phyloP scores from a whole-genome alignment of 73 alveolate species.

The Paramecium bursaria region DNA sequence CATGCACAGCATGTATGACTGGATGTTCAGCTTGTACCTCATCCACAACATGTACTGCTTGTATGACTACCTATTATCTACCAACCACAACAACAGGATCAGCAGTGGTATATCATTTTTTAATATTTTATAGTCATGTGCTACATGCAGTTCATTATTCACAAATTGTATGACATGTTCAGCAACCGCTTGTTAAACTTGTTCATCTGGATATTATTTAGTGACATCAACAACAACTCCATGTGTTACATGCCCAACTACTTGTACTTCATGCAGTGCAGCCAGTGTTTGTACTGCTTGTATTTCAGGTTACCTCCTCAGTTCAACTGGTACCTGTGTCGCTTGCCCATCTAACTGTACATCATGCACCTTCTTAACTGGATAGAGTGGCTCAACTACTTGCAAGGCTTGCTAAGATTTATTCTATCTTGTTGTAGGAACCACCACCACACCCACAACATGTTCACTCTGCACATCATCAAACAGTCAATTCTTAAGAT shows the following conservation, averaged over 20 bases:
- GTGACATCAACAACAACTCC: not conserved
- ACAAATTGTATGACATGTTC: slow-evolving; percentile 2
- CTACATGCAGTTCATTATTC: not conserved
- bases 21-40: not conserved
- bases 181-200: slow-evolving; percentile 25
- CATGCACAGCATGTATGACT: not conserved
- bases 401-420: slow-evolving; percentile 22
- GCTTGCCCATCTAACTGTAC: not conserved
- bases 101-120: not conserved
- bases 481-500: slow-evolving; percentile 32
- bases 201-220: not conserved
- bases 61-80: not conserved
- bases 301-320: not conserved
- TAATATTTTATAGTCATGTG: slow-evolving; percentile 15
- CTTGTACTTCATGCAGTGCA: slow-evolving; percentile 49
- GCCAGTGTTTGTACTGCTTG: slow-evolving; percentile 44
- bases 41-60: not conserved
- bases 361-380: too few species aligned
- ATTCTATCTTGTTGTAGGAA: not conserved
- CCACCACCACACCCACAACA: not conserved
- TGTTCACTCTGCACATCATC: slow-evolving; percentile 1
- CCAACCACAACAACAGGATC: not conserved
- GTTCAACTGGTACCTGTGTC: slow-evolving; percentile 4
- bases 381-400: too few species aligned
- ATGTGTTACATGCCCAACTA: slow-evolving; percentile 22